Evolutionary conservation across 495 filamentous ascomycete species (phyloP).

Genomic region (Cetradonia linearis): DNA sequence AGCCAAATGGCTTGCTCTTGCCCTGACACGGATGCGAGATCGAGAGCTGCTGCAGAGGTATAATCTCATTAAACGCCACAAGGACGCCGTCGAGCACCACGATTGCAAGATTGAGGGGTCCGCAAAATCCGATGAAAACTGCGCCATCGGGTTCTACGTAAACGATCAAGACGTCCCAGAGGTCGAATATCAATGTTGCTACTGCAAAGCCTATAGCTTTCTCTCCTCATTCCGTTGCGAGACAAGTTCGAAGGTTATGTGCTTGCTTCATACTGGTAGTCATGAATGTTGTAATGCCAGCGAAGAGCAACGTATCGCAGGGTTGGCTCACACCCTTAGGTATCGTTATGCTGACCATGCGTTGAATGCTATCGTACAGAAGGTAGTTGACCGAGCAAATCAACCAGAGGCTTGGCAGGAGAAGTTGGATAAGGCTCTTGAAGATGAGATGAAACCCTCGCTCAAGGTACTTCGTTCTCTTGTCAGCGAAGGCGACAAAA

Average conservation of each 20-base stretch:
- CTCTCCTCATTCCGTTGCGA: constrained; percentile 82
- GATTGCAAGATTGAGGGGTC: constrained; percentile 36
- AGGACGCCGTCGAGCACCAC: constrained; percentile 38
- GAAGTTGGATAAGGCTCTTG: constrained; percentile 74
- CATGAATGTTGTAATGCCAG: constrained; percentile 67
- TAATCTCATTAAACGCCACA: constrained; percentile 56
- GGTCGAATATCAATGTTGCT: constrained; percentile 79
- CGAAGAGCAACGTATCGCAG: constrained; percentile 49
- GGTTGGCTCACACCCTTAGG: constrained; percentile 54
- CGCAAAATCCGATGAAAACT: constrained; percentile 28
- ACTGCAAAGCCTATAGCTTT: constrained; percentile 88
- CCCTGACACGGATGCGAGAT: constrained; percentile 62
- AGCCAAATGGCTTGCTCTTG: constrained; percentile 87
- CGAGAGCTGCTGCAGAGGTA: constrained; percentile 61
- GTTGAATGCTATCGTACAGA: constrained; percentile 56
- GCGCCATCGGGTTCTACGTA: constrained; percentile 38
- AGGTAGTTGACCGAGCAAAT: constrained; percentile 74
- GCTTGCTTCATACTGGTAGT: constrained; percentile 64
- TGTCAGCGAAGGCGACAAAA: constrained; percentile 90
- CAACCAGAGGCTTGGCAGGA: constrained; percentile 84
- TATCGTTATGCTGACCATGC: constrained; percentile 67
- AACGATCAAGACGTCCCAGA: constrained; percentile 70
- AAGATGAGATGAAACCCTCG: constrained; percentile 71
- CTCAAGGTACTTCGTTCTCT: constrained; percentile 78
- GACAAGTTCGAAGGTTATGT: constrained; percentile 65